phyloP scores from a whole-genome alignment of 805 yeast species.

The Teunomyces barrocoloradensis region DNA sequence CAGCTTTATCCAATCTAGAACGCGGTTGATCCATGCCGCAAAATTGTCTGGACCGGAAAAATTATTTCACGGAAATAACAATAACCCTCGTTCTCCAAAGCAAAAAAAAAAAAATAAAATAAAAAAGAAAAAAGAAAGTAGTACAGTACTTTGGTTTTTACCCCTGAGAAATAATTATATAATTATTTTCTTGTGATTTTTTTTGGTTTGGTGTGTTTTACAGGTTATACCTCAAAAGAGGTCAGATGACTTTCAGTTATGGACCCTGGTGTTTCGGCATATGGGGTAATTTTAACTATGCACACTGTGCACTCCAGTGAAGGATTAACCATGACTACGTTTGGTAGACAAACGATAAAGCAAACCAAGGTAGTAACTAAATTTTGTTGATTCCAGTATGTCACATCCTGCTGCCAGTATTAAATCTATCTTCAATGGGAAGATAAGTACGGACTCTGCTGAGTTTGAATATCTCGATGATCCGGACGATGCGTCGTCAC shows the following conservation, averaged over 20 bases:
- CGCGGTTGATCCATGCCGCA: too few species aligned
- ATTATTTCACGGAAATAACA: too few species aligned
- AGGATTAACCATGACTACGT: background rate
- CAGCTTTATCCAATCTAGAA: too few species aligned
- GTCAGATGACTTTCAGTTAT: background rate
- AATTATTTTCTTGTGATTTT: background rate
- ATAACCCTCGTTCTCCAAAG: background rate
- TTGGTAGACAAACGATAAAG: background rate
- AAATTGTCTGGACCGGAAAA: too few species aligned
- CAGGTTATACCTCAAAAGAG: background rate
- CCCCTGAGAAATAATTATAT: background rate
- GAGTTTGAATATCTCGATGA: conserved; percentile 12
- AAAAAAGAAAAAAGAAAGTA: background rate
- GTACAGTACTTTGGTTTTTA: background rate
- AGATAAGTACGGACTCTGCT: conserved; percentile 23
- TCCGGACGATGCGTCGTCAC: conserved; percentile 12
- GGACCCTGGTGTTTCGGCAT: background rate
- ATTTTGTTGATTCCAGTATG: conserved; percentile 17
- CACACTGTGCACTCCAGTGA: background rate
- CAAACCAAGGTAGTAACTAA: too few species aligned
- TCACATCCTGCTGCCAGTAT: conserved; percentile 44
- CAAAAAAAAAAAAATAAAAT: background rate
- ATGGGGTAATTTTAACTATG: background rate
- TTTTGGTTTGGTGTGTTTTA: background rate
- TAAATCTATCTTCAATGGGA: conserved; percentile 38